Evolutionary conservation across 495 filamentous ascomycete species (phyloP).

Genomic region (Xylaria castorea): DNA sequence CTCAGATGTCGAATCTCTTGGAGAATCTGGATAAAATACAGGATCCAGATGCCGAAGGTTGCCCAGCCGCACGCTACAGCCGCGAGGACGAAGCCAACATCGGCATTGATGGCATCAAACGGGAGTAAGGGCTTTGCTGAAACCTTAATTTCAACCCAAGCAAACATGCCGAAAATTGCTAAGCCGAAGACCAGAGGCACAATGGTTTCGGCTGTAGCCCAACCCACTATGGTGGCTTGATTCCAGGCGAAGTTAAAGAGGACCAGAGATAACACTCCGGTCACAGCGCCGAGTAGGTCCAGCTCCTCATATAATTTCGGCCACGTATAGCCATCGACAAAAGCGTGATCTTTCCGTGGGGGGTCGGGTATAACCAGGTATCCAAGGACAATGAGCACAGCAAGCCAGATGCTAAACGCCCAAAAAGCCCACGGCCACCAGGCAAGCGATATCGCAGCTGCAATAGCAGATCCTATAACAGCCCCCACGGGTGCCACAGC

Average conservation of each 20-base stretch:
- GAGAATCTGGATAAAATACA: conserved; percentile 61
- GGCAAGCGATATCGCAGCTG: conserved; percentile 44
- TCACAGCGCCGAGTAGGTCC: conserved; percentile 57
- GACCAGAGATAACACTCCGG: conserved; percentile 61
- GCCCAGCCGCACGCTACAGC: conserved; percentile 65
- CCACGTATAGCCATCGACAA: conserved; percentile 20
- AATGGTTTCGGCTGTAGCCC: conserved; percentile 57
- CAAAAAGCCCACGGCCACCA: conserved; percentile 75
- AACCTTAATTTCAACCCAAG: conserved; percentile 51
- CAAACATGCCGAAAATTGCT: conserved; percentile 57
- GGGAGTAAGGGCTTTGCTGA: conserved; percentile 61
- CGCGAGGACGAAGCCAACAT: conserved; percentile 60
- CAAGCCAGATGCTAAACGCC: conserved; percentile 56
- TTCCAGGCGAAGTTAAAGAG: conserved; percentile 68
- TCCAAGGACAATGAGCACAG: conserved; percentile 48
- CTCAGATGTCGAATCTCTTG: conserved; percentile 53
- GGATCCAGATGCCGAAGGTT: conserved; percentile 65
- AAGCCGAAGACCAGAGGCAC: conserved; percentile 62
- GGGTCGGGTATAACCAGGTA: conserved; percentile 55
- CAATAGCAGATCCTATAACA: conserved; percentile 59
- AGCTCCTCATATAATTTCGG: conserved; percentile 43
- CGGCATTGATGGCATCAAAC: conserved; percentile 51
- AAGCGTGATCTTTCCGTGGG: conserved; percentile 29
- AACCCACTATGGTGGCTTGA: conserved; percentile 64
- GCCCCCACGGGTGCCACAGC: conserved; percentile 65